Base-by-base conservation (phyloP, 306 rosid genomes). In the Styphnolobium japonicum region DNA sequence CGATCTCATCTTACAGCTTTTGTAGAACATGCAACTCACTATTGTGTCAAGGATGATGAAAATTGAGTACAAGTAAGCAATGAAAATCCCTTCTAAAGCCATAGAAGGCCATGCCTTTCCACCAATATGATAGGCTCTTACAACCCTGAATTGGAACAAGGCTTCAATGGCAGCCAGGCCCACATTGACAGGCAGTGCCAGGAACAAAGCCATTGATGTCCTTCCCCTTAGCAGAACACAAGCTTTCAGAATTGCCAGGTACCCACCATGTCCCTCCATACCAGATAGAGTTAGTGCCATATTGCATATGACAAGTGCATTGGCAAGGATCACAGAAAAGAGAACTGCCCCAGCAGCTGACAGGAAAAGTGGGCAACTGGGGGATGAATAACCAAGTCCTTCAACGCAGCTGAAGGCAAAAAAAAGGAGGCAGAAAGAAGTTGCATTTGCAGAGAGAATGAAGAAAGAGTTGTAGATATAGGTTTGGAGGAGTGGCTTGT, bases 51-150 rank as follows among this genome's bases (percentile, higher is more conserved):
- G 89, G 21, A 83, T 88, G 25, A 90, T 56, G 63, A 90, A 83
- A 69, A 92, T 53, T 6, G 98, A 92, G 78, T 92, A 86, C 88
- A 94, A 79, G 37, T 90, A 89, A 39, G 96, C 96, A 46, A 94
- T 86, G 62, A 92, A 73, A 70, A 88, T 48, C 1, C 90, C 91
- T 88, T 94, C 98, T 25, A 83, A 21, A 46, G 63, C 88, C 75
- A 84, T 11, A 2, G 86, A 78, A 62, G 76, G 45, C 31, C 79
- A 81, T 2, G 82, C 42, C 67, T 49, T 81, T 23, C 56, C 85
- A 51, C 51, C 61, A 22, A 36, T 11, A 33, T 63, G 85, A 57
- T 61, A 90, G 36, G 85, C 85, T 76, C 87, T 78, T 0, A 94
- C 86, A 45, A 92, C 53, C 51, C 95, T 76, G 77, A 67, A 87